Evolutionary conservation across 441 rosid genomes (phyloP), one percentile per base, ranked within the genome.

Genomic region (Gossypium lobatum): DNA sequence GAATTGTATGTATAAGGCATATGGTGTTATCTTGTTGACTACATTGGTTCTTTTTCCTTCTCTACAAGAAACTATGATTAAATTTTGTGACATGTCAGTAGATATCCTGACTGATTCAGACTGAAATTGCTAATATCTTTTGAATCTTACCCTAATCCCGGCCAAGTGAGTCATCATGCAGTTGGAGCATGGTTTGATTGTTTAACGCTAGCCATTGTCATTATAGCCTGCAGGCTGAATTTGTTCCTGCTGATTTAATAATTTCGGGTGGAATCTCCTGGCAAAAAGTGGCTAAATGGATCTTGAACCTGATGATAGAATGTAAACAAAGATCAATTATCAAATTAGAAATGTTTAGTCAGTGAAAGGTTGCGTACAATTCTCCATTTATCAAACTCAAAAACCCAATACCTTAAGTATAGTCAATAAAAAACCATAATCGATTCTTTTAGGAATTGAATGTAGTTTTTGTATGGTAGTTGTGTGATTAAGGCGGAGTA

Each of bases 211-310:
- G 53, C 16, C 14, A 6, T 46, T 21, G 57, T 66, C 21, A 46
- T 20, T 66, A 21, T 46, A 65, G 70, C 37, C 6, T 26, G 64
- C 64, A 25, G 37, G 64, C 20, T 26, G 18, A 60, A 26, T 28
- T 60, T 28, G 6, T 66, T 3, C 6, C 13, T 66, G 37, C 21
- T 6, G 39, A 7, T 14, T 23, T 78, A 14, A 25, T 62, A 26
- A 10, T 46, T 37, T 68, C 37, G 39, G 39, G 73, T 48, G 55
- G 52, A 20, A 70, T 54, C 62, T 72, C 73, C 85, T 90, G 39
- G 39, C 6, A 7, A 23, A 46, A 42, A 65, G 66, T 31, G 21
- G 45, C 21, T 1, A n/a, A 25, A 45, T 45, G 55, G 26, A 23
- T 66, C 37, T 66, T 46, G 57, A 66, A 25, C 34, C 55, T 45